phyloP scores from a whole-genome alignment of 2,329 filamentous ascomycete genomes.

The Phyllosticta citrichinensis region DNA sequence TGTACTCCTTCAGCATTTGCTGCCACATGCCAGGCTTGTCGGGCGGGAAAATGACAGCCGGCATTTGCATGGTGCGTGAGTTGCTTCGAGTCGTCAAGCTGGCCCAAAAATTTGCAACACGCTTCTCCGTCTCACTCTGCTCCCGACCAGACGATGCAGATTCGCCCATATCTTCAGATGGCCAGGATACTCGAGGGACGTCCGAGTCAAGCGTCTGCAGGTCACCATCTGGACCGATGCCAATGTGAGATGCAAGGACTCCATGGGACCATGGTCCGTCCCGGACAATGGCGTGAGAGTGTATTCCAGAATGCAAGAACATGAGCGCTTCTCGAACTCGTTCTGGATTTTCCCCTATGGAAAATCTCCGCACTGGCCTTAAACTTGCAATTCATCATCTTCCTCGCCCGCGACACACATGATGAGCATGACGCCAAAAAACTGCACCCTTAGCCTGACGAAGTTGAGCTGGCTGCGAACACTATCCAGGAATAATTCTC shows the following conservation, averaged over 20 bases:
- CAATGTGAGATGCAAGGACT: background rate
- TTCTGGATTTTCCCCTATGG: background rate
- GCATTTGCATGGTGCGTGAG: too few relatives aligned
- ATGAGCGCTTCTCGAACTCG: background rate
- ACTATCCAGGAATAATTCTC: background rate
- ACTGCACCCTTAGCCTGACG: background rate
- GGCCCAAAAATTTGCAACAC: too few relatives aligned
- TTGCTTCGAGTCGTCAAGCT: too few relatives aligned
- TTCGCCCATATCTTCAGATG: too few relatives aligned
- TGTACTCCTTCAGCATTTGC: too few relatives aligned
- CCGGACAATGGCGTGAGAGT: background rate
- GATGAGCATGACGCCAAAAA: background rate
- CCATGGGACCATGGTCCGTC: background rate
- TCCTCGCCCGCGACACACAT: background rate
- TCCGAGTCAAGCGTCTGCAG: too few relatives aligned
- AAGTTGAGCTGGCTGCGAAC: background rate
- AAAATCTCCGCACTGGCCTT: background rate
- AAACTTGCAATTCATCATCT: background rate
- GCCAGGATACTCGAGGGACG: too few relatives aligned
- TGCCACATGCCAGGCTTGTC: too few relatives aligned
- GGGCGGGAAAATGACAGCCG: too few relatives aligned
- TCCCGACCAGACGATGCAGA: too few relatives aligned
- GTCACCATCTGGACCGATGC: background rate
- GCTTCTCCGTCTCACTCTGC: too few relatives aligned
- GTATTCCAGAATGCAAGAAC: background rate